A percentile compares a stretch with the other conserved stretches of the same genome.
These are phyloP conservation scores for Ogataea ganodermae DNA, from an alignment of 805 yeast genomes.

Conservation along the genomic window DNA sequence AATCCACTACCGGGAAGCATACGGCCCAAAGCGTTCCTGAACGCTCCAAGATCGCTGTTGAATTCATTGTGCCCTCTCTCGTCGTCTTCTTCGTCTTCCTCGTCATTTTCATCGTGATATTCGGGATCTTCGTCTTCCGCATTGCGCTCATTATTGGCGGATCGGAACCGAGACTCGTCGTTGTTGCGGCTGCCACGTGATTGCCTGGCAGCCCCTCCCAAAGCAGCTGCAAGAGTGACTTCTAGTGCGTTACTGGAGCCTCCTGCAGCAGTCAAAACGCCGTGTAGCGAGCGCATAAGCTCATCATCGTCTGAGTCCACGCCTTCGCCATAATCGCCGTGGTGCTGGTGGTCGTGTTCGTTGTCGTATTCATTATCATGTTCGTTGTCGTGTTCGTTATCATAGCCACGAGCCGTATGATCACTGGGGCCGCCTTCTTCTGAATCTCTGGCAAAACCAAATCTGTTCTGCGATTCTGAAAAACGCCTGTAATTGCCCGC, in stretches of 20 bases:
- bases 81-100: conserved; percentile 31
- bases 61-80: conserved; percentile 19
- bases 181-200: conserved; percentile 1
- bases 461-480: conserved; percentile 29
- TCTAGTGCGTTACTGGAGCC: conserved; percentile 10
- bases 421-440: conserved; percentile 21
- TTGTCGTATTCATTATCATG: neutral
- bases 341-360: neutral
- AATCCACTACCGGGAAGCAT: conserved; percentile 33
- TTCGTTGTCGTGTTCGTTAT: neutral
- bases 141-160: conserved; percentile 9
- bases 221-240: conserved; percentile 12
- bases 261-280: conserved; percentile 13
- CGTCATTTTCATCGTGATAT: conserved; percentile 21
- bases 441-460: conserved; percentile 1
- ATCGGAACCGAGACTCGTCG: conserved; percentile 7
- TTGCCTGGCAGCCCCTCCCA: conserved; percentile 12
- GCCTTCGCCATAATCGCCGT: conserved; percentile 9
- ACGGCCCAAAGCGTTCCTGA: conserved; percentile 30
- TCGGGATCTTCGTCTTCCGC: conserved; percentile 32
- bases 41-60: conserved; percentile 20
- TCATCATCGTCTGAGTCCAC: conserved; percentile 22
- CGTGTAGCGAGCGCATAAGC: conserved; percentile 21
- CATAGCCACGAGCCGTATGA: conserved; percentile 14
- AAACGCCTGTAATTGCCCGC: conserved; percentile 42